phyloP scores from a whole-genome alignment of 768 basidiomycete species.

The Coprinopsis sp. region DNA sequence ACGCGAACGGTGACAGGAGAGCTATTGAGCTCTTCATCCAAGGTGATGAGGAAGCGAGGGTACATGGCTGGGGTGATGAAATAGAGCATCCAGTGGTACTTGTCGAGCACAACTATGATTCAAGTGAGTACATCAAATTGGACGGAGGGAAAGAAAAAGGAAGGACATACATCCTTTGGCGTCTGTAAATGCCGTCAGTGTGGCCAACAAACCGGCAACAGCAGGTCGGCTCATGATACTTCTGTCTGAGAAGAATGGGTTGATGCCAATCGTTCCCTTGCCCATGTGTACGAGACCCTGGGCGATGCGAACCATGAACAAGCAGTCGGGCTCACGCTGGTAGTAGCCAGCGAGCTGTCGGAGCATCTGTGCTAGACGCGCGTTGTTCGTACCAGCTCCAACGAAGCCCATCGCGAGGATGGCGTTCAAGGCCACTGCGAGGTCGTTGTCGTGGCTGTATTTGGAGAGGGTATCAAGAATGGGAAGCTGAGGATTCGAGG shows the following conservation, averaged over 20 bases:
- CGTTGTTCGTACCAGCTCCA: constrained; percentile 98
- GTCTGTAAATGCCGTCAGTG: constrained; percentile 89
- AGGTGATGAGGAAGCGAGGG: constrained; percentile 95
- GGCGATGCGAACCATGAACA: constrained; percentile 94
- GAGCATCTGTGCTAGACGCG: constrained; percentile 95
- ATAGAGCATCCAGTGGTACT: constrained; percentile 98
- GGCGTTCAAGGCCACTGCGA: constrained; percentile 93
- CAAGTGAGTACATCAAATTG: background rate
- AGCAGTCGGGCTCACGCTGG: constrained; percentile 92
- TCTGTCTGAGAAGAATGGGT: constrained; percentile 94
- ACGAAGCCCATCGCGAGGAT: constrained; percentile 99
- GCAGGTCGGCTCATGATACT: constrained; percentile 86
- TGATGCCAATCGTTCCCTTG: constrained; percentile 95
- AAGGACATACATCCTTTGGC: constrained; percentile 84
- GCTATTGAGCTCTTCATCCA: constrained; percentile 86
- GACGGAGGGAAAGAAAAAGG: background rate
- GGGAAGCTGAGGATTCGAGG: constrained; percentile 91
- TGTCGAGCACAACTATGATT: constrained; percentile 82
- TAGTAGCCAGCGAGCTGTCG: constrained; percentile 97
- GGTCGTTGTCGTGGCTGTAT: constrained; percentile 98
- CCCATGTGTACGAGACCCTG: constrained; percentile 99
- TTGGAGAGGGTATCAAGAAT: constrained; percentile 97
- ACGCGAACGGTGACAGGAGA: constrained; percentile 91
- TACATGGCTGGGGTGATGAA: constrained; percentile 96
- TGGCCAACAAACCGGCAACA: constrained; percentile 84